Evolutionary conservation across 2,329 filamentous ascomycete genomes (phyloP).

Genomic region (Paecilomyces sp.): DNA sequence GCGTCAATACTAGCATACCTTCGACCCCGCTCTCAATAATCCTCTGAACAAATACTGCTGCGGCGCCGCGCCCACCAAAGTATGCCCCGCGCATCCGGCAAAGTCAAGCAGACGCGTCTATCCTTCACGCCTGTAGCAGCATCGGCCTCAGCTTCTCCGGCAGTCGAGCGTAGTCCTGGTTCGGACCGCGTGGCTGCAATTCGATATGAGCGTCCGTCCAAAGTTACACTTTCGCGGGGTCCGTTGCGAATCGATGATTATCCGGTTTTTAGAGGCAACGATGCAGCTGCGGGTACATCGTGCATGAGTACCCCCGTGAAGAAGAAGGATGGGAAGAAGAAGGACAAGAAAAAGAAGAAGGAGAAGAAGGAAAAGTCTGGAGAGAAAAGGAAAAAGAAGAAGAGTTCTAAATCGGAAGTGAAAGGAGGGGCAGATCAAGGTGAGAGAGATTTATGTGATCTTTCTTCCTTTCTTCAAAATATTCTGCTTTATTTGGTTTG

Average conservation of each 20-base stretch:
- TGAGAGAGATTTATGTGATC: not conserved
- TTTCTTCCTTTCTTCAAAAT: not conserved
- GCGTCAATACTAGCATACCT: not conserved
- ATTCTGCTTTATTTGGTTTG: not conserved
- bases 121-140: conserved; percentile 30
- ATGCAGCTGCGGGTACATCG: conserved; percentile 1
- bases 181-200: conserved; percentile 24
- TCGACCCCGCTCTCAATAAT: not conserved
- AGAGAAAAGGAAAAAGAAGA: not conserved
- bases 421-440: not conserved
- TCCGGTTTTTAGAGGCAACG: conserved; percentile 1
- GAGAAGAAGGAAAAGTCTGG: too few species aligned
- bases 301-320: not conserved
- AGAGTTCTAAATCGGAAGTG: not conserved
- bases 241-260: conserved; percentile 5
- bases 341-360: not conserved
- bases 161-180: conserved; percentile 11
- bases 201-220: conserved; percentile 23
- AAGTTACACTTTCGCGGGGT: conserved; percentile 8
- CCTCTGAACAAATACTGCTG: not conserved
- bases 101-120: conserved; percentile 35
- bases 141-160: conserved; percentile 14
- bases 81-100: conserved; percentile 11
- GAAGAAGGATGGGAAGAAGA: not conserved
- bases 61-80: not conserved